Evolutionary conservation across 768 basidiomycete species (phyloP), one percentile per base, ranked within the genome.

Genomic region (Lactarius akahatsu): DNA sequence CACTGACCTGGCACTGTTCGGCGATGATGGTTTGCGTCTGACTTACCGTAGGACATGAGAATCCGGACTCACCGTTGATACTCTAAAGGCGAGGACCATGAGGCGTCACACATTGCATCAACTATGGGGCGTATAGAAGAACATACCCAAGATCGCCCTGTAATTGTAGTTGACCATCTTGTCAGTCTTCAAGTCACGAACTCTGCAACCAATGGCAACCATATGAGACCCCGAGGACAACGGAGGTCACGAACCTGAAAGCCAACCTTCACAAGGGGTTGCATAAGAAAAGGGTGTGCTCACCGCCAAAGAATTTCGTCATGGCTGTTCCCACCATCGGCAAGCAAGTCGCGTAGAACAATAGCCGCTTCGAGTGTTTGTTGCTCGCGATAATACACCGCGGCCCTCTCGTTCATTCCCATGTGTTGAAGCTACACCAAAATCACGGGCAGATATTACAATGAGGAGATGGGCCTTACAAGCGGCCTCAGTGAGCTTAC

Each of bases 321-420:
- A 10, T 62, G 50, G 11, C 47, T 16, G 7, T 8, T 41, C 13
- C 50, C 23, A 34, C 13, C 32, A 38, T 36, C 60, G 15, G 38
- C 28, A 10, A 69, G 68, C 20, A 69, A 41, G 23, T 69, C 60
- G 8, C 57, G 65, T 40, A 69, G 52, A 32, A 69, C 28, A n/a
- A 69, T 36, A 4, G 58, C 30, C 36, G 50, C n/a, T 36, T 69
- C 68, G 6, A 67, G 66, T 20, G 60, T 61, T 26, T 69, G 57
- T 32, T 68, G 61, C n/a, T 62, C 66, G 41, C 58, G 50, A 20
- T 69, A 69, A 52, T 18, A 50, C 10, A 62, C n/a, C 8, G 57
- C 47, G 2, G 30, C 32, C 26, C 65, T 60, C 28, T 57, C 57
- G 18, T 60, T 69, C 63, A 69, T 61, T 9, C 69, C 67, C 4